Evolutionary conservation across 805 yeast species (phyloP).

Genomic region (Candida quercuum): DNA sequence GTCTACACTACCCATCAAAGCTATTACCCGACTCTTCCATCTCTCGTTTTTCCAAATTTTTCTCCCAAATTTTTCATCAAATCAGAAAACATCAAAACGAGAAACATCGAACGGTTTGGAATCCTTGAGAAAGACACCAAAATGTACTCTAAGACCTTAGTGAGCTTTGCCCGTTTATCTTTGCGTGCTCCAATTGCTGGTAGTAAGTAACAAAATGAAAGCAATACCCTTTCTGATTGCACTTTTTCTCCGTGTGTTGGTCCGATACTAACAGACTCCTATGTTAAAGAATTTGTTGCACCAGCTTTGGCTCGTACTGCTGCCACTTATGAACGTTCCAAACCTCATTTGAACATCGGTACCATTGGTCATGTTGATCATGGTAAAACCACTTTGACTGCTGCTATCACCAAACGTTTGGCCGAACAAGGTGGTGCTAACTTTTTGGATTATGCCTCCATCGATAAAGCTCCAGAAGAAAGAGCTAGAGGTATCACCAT

Average conservation of each 20-base stretch:
- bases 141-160: conserved; percentile 8
- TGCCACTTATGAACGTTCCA: conserved; percentile 83
- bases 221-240: background rate
- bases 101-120: background rate
- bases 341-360: conserved; percentile 96
- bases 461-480: conserved; percentile 98
- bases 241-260: background rate
- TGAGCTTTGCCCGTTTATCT: conserved; percentile 11
- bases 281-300: conserved; percentile 4
- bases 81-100: conserved; percentile 3
- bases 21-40: conserved; percentile 1
- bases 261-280: conserved; percentile 1
- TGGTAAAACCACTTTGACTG: conserved; percentile 97
- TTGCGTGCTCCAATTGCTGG: conserved; percentile 10
- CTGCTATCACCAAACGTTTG: conserved; percentile 95
- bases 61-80: conserved; percentile 3
- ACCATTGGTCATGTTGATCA: conserved; percentile 99
- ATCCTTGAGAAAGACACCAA: background rate
- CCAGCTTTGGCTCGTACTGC: conserved; percentile 36
- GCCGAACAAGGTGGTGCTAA: conserved; percentile 86
- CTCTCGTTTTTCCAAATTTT: background rate
- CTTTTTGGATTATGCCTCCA: conserved; percentile 88
- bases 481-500: conserved; percentile 99
- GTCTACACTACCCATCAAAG: too few species aligned
- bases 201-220: background rate